Percentiles rank a stretch among this genome's conserved stretches.
These are phyloP conservation scores for Tylopilus orsonianus DNA, from an alignment of 1,284 basidiomycete species.

Conservation along the genomic window DNA sequence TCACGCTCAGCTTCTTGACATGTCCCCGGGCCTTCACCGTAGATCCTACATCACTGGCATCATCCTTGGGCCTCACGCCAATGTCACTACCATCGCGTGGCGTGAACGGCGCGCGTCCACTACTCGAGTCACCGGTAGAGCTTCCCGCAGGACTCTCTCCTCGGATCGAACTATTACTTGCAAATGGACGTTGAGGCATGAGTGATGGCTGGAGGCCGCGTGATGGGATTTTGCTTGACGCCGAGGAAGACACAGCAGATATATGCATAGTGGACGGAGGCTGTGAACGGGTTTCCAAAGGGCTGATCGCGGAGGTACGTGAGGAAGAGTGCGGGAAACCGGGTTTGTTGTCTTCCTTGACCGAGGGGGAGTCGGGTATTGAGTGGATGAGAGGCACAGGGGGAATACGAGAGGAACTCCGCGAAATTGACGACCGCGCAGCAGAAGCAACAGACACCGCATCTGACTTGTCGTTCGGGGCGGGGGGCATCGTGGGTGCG, in stretches of 20 bases:
- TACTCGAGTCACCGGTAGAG: slow-evolving; percentile 78
- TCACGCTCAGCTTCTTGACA: slow-evolving; percentile 57
- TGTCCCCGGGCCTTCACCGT: slow-evolving; percentile 38
- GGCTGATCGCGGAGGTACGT: slow-evolving; percentile 11
- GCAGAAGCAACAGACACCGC: slow-evolving; percentile 24
- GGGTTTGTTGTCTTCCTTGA: slow-evolving; percentile 25
- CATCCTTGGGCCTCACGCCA: slow-evolving; percentile 36
- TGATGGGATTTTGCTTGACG: slow-evolving; percentile 11
- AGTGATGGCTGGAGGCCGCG: slow-evolving; percentile 13
- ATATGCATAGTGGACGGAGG: slow-evolving; percentile 5
- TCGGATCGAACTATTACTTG: slow-evolving; percentile 32
- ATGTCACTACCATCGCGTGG: slow-evolving; percentile 74
- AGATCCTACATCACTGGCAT: slow-evolving; percentile 37
- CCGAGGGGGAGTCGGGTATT: slow-evolving; percentile 35
- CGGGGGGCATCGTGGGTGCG: slow-evolving; percentile 3
- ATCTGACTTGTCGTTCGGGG: slow-evolving; percentile 28
- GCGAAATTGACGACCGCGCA: slow-evolving; percentile 24
- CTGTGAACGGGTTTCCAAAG: slow-evolving; percentile 14
- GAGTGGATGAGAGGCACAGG: slow-evolving; percentile 33
- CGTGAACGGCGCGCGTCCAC: slow-evolving; percentile 66
- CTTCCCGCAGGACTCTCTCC: slow-evolving; percentile 68
- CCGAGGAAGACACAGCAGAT: slow-evolving; percentile 7
- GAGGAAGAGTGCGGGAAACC: slow-evolving; percentile 19
- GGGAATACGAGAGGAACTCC: slow-evolving; percentile 28
- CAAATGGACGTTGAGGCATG: slow-evolving; percentile 49